Evolutionary conservation across 2,329 filamentous ascomycete species (phyloP), one percentile per base, ranked within the genome.

Genomic region (Trichoderma sp.): DNA sequence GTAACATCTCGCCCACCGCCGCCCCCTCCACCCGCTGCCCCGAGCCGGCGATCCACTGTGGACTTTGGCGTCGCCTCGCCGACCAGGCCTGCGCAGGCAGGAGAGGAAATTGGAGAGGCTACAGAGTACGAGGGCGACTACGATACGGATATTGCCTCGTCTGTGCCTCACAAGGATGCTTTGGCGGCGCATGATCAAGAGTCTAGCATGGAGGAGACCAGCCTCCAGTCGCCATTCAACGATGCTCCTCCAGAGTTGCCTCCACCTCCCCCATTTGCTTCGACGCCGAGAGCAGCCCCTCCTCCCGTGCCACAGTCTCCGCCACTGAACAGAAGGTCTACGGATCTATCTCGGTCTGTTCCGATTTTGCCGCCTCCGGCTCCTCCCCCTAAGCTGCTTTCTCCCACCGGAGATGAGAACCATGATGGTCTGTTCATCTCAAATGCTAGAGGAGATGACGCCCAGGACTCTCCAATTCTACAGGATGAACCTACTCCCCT

Each of bases 91-190:
- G 76, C 78, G 11, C 81, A 83, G 71, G 84, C 84, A 73, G 87
- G 83, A 28, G 91, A 92, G 36, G 90, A 90, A 36, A 91, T 91
- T 15, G 91, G 90, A 30, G 94, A 97, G 77, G 88, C 94, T 39
- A 97, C 94, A 0, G 95, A 98, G 78, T 98, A 98, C 78, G 96
- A 99, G 79, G 96, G 95, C 7, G 96, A 98, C 79, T 98, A 98
- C 79, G 96, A 98, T 77, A 98, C 96, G 7, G 96, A 98, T 79
- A 98, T 98, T 79, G 95, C 92, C 2, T 93, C 95, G n/a, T 92
- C 93, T 11, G 94, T 90, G n/a, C 93, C 93, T 71, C 94, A 97
- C 81, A 98, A 97, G 82, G 95, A 97, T 82, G 95, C 95, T 1
- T 82, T 98, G 73, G 97, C 95, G 80, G 85, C 93, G 9, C 94